Percentiles rank a stretch among this genome's conserved stretches.
Evolutionary conservation across 306 rosid genomes (phyloP).

Genomic region (Dryas octopetala): DNA sequence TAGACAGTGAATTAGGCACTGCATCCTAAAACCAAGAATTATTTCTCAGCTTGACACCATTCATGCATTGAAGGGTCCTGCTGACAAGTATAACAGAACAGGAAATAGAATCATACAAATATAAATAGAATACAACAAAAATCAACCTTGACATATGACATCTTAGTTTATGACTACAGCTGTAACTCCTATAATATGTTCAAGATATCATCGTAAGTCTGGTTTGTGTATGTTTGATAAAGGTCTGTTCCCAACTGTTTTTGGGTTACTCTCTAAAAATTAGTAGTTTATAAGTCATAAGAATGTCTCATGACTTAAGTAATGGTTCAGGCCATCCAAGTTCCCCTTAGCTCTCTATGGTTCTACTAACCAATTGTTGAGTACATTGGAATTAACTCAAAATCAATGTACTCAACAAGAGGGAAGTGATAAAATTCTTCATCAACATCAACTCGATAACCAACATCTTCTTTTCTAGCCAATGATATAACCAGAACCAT

Average conservation of each 20-base stretch:
- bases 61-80: not conserved
- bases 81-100: not conserved
- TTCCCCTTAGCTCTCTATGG: no score
- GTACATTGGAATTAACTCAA: no score
- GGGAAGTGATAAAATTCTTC: no score
- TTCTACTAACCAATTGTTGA: not conserved
- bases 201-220: not conserved
- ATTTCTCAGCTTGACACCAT: not conserved
- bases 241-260: not conserved
- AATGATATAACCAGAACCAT: no score
- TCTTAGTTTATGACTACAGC: not conserved
- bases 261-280: not conserved
- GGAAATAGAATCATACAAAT: not conserved
- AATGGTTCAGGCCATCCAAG: not conserved
- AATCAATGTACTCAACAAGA: no score
- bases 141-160: not conserved
- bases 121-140: not conserved
- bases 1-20: not conserved
- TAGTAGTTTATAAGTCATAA: no score
- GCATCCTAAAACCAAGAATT: no score
- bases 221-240: not conserved
- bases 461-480: no score
- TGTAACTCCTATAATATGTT: not conserved
- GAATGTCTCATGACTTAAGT: not conserved
- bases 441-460: no score